These are phyloP conservation scores for Stromatinia cepivora DNA, from an alignment of 2,329 filamentous ascomycete species.

Conservation along the genomic window DNA sequence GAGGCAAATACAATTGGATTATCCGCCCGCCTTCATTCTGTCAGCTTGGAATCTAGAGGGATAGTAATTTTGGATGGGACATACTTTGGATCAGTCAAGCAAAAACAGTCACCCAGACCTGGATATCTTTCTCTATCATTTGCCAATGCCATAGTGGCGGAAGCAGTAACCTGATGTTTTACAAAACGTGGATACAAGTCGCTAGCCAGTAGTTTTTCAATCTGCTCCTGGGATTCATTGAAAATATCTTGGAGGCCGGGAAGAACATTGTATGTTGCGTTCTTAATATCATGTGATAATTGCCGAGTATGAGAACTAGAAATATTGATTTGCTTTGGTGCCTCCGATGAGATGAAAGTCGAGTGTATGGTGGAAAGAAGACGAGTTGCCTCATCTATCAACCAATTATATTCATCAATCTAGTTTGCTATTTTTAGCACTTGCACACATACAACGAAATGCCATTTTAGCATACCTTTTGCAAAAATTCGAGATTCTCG, in stretches of 20 bases:
- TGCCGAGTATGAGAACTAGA: constrained; percentile 28
- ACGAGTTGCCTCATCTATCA: constrained; percentile 48
- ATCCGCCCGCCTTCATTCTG: constrained; percentile 43
- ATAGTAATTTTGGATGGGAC: neutral
- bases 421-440: constrained; percentile 26
- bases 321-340: constrained; percentile 37
- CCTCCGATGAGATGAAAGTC: constrained; percentile 45
- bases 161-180: constrained; percentile 51
- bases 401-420: constrained; percentile 49
- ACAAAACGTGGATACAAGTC: constrained; percentile 56
- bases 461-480: constrained; percentile 45
- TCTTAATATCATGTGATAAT: constrained; percentile 31
- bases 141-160: constrained; percentile 49
- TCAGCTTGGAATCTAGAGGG: constrained; percentile 6
- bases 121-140: constrained; percentile 47
- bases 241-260: constrained; percentile 38
- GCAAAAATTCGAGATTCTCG: constrained; percentile 53
- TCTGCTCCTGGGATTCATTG: constrained; percentile 46
- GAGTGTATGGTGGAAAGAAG: constrained; percentile 49
- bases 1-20: constrained; percentile 53
- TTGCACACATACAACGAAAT: neutral
- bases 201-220: constrained; percentile 48
- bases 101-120: constrained; percentile 60
- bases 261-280: constrained; percentile 37
- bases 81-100: constrained; percentile 52